Evolutionary conservation across 495 filamentous ascomycete species (phyloP).

Genomic region (Lasiosphaeriaceae sp.): DNA sequence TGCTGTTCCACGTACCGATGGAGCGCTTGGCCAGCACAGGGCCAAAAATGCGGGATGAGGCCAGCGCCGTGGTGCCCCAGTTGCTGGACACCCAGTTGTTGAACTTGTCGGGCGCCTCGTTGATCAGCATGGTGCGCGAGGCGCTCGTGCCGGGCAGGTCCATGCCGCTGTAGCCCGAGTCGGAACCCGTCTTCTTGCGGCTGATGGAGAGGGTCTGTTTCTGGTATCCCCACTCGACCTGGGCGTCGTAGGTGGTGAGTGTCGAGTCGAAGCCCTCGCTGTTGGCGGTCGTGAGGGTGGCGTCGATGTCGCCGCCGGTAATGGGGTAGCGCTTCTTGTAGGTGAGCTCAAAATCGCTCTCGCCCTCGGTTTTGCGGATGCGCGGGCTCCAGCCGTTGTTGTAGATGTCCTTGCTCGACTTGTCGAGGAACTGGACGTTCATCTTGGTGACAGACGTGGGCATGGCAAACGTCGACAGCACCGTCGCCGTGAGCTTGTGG

Average conservation of each 20-base stretch:
- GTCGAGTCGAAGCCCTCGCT: conserved; percentile 22
- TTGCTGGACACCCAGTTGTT: conserved; percentile 11
- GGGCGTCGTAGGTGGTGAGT: conserved; percentile 25
- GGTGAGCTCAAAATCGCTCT: conserved; percentile 25
- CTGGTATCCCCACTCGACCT: conserved; percentile 29
- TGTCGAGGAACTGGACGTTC: conserved; percentile 34
- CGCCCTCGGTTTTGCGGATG: conserved; percentile 29
- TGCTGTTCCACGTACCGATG: conserved; percentile 18
- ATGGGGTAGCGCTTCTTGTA: conserved; percentile 29
- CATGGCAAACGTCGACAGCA: conserved; percentile 19
- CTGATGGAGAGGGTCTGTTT: conserved; percentile 30
- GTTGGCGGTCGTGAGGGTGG: conserved; percentile 20
- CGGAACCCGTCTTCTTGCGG: conserved; percentile 19
- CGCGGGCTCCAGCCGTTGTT: conserved; percentile 29
- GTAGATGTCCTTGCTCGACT: conserved; percentile 22
- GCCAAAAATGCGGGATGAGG: conserved; percentile 15
- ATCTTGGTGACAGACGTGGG: conserved; percentile 7
- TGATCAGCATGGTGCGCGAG: conserved; percentile 19
- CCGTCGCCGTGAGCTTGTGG: conserved; percentile 23
- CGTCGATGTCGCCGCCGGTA: conserved; percentile 17
- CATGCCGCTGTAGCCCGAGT: conserved; percentile 13
- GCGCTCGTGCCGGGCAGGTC: conserved; percentile 16
- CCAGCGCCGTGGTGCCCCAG: conserved; percentile 20
- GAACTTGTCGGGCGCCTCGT: conserved; percentile 29
- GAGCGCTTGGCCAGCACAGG: conserved; percentile 25